Evolutionary conservation across 345 rosid genomes (phyloP).

Genomic region (Aquilaria malaccensis): DNA sequence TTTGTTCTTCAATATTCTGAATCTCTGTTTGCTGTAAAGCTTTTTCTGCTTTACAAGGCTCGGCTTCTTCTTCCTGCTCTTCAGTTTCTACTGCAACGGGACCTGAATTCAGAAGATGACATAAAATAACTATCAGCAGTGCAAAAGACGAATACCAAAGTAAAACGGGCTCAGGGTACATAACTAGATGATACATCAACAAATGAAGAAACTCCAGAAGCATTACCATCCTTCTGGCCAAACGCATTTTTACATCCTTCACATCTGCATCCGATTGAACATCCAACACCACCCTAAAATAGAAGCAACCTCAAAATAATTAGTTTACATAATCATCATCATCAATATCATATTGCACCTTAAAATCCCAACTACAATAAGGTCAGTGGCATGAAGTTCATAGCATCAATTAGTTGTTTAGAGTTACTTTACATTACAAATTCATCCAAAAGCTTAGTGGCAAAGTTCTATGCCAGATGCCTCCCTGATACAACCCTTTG

Average conservation of each 20-base stretch:
- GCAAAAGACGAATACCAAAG: not conserved
- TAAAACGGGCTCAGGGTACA: not conserved
- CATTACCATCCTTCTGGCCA: constrained; percentile 89
- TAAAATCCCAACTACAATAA: no score
- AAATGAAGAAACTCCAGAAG: not conserved
- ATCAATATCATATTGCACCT: no score
- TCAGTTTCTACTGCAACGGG: constrained; percentile 46
- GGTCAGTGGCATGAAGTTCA: no score
- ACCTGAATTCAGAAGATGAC: constrained; percentile 31
- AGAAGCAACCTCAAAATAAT: not conserved
- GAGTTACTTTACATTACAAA: no score
- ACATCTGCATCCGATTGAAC: constrained; percentile 94
- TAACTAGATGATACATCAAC: not conserved
- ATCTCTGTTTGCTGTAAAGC: constrained; percentile 32
- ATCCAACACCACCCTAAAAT: constrained; percentile 86
- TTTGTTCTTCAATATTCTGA: constrained; percentile 47
- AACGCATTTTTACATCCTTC: constrained; percentile 95
- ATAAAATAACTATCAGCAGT: not conserved
- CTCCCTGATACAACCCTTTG: no score
- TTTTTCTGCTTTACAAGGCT: constrained; percentile 39
- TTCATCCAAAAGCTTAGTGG: no score
- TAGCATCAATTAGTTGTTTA: no score
- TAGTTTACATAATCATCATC: no score
- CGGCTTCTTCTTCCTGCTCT: constrained; percentile 54
- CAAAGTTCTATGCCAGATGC: no score